Base-by-base conservation (phyloP, 1,284 basidiomycete species). In the Fistulina hepatica region DNA sequence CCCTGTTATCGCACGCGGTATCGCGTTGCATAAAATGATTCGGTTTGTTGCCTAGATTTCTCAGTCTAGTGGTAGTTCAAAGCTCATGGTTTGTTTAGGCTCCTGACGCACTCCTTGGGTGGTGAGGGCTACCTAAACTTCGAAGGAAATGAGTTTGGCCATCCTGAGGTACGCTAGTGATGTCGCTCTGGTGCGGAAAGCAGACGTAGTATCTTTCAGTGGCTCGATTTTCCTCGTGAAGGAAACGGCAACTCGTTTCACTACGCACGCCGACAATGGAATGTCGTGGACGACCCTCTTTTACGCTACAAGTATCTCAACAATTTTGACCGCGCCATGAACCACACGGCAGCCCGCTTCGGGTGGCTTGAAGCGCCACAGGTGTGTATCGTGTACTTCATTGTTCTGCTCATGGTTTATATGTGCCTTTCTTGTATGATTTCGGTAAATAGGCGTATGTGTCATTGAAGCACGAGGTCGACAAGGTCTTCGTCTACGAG, bases 81-180 rank as follows among this genome's bases (percentile, higher is more conserved):
- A 40, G 45, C n/a, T 34, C 17, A 22, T 34, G 21, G 10, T 36
- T 36, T n/a, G n/a, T 21, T 15, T 34, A 94, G 91, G 21, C 69
- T 97, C 25, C 61, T 98, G 25, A 90, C 90, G 0, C 91, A 97
- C 50, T 72, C 89, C 0, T 70, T 98, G 15, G 94, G 94, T 17
- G 94, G 94, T 11, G 94, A 98, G 61, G 93, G 91, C 1, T 98
- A 95, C 58, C 71, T 98, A 44, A 97, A 95, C 62, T 98, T 98
- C 44, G 92, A 94, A 61, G 94, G 94, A 21, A 98, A 98, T 52
- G 93, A 97, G 56, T 97, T 97, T 52, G 93, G 93, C 28, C 93
- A 97, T 57, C 93, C 92, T 9, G 93, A 97, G 65, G 89, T 81
- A 47, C n/a, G 15, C 24, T 16, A n/a, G 5, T 34, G 12, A 22